Evolutionary conservation across 1,139 yeast genomes (phyloP).

Genomic region (Kodamaea sp.): DNA sequence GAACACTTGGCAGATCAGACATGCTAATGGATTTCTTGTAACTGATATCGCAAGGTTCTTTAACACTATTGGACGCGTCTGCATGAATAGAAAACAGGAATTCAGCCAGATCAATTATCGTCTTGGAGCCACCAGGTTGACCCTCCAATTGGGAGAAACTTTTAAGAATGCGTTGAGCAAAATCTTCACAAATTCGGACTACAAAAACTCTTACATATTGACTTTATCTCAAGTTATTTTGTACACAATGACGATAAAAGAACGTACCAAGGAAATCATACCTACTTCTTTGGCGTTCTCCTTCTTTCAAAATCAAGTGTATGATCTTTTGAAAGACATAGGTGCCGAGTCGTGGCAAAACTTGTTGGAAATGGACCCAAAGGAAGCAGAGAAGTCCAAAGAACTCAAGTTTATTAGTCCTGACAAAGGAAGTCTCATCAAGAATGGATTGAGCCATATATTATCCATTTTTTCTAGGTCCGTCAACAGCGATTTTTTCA

Average conservation of each 20-base stretch:
- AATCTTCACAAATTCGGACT: constrained; percentile 18
- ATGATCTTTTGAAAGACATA: constrained; percentile 24
- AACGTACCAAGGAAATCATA: constrained; percentile 31
- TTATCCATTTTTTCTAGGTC: constrained; percentile 44
- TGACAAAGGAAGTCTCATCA: constrained; percentile 36
- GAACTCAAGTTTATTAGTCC: constrained; percentile 41
- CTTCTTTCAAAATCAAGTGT: constrained; percentile 51
- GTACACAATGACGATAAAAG: constrained; percentile 30
- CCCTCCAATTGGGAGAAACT: constrained; percentile 34
- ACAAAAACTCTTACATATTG: constrained; percentile 10
- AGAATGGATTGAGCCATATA: constrained; percentile 42
- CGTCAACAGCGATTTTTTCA: constrained; percentile 27
- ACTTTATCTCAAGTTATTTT: constrained; percentile 27
- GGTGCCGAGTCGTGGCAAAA: constrained; percentile 25
- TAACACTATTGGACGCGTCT: constrained; percentile 40
- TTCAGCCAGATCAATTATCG: constrained; percentile 33
- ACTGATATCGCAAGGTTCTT: constrained; percentile 47
- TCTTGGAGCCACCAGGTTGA: constrained; percentile 41
- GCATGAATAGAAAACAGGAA: constrained; percentile 49
- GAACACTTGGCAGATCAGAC: constrained; percentile 58
- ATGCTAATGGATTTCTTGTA: constrained; percentile 51
- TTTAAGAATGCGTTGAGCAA: constrained; percentile 29
- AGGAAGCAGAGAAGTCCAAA: constrained; percentile 26
- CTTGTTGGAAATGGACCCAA: constrained; percentile 20
- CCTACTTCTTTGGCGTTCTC: constrained; percentile 49